These are phyloP conservation scores for Rhododendron griersonianum DNA, from an alignment of 148 eudicot genomes.

Conservation along the genomic window DNA sequence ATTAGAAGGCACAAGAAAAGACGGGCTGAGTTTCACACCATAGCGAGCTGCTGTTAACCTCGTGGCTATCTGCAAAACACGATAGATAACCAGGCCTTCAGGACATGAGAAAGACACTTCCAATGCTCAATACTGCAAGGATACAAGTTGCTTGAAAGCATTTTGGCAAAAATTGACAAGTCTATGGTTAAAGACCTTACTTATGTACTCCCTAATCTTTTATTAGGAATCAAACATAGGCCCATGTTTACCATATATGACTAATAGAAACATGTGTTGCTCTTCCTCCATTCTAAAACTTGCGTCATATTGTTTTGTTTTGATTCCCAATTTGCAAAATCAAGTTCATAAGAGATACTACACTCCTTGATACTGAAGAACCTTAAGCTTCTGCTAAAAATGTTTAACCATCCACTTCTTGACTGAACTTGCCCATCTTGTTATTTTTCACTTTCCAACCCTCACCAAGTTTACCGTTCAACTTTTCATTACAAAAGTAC, in stretches of 20 bases:
- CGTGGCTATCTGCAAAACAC: conserved; percentile 62
- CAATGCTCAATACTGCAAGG: background rate
- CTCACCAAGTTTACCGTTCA: background rate
- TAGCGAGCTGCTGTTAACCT: conserved; percentile 74
- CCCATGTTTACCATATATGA: background rate
- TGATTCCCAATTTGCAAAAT: background rate
- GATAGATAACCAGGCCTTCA: background rate
- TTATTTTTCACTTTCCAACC: background rate
- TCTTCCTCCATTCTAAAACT: background rate
- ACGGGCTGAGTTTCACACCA: conserved; percentile 90
- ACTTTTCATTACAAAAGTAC: background rate
- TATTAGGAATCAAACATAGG: no score
- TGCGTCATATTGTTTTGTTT: background rate
- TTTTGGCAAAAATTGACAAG: background rate
- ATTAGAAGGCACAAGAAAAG: conserved; percentile 88
- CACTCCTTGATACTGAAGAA: background rate
- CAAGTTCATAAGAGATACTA: background rate
- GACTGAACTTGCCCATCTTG: background rate
- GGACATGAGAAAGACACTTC: background rate
- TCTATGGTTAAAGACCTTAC: background rate
- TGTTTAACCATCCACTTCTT: background rate
- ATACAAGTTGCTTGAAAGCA: conserved; percentile 1
- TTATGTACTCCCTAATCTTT: background rate
- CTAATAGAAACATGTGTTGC: background rate
- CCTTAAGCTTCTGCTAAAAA: background rate